Percentiles rank a stretch among this genome's conserved stretches.
phyloP scores from a whole-genome alignment of 2,329 filamentous ascomycete species.

The Daldinia eschscholtzii region DNA sequence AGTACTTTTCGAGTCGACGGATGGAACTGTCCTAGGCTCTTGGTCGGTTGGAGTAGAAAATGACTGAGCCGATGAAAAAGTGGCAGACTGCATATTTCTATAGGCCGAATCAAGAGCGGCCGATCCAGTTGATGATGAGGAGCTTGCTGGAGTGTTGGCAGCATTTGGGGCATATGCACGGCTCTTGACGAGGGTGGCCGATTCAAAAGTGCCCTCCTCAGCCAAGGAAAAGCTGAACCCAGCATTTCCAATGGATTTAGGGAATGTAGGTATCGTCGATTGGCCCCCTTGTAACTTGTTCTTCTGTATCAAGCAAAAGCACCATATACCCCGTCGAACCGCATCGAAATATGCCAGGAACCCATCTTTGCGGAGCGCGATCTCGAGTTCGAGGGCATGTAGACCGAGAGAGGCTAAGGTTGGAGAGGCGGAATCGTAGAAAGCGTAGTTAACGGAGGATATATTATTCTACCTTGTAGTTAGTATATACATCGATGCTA shows the following conservation, averaged over 20 bases:
- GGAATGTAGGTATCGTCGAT: slow-evolving; percentile 50
- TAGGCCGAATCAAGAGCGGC: slow-evolving; percentile 55
- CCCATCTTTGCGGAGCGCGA: slow-evolving; percentile 63
- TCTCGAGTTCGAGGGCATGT: slow-evolving; percentile 65
- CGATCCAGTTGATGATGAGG: slow-evolving; percentile 60
- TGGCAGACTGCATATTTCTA: slow-evolving; percentile 51
- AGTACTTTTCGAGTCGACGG: slow-evolving; percentile 53
- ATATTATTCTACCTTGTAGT: slow-evolving; percentile 64
- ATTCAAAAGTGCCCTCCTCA: slow-evolving; percentile 67
- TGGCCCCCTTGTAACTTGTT: slow-evolving; percentile 52
- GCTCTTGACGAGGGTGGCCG: slow-evolving; percentile 61
- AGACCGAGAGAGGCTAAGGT: slow-evolving; percentile 60
- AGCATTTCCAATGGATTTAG: slow-evolving; percentile 58
- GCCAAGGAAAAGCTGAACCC: slow-evolving; percentile 59
- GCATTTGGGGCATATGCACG: slow-evolving; percentile 57
- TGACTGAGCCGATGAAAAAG: slow-evolving; percentile 48
- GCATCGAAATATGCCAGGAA: slow-evolving; percentile 67
- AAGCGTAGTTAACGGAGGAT: slow-evolving; percentile 65
- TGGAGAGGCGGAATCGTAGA: slow-evolving; percentile 65
- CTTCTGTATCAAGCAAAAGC: slow-evolving; percentile 63
- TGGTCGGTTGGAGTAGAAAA: slow-evolving; percentile 45
- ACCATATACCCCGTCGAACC: slow-evolving; percentile 65
- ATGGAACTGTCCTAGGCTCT: slow-evolving; percentile 51
- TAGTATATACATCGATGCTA: slow-evolving; percentile 30
- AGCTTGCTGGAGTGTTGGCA: slow-evolving; percentile 61